A percentile compares a stretch with the other conserved stretches of the same genome.
phyloP scores from a whole-genome alignment of 495 filamentous ascomycete species.

The Penicillium alfredii region DNA sequence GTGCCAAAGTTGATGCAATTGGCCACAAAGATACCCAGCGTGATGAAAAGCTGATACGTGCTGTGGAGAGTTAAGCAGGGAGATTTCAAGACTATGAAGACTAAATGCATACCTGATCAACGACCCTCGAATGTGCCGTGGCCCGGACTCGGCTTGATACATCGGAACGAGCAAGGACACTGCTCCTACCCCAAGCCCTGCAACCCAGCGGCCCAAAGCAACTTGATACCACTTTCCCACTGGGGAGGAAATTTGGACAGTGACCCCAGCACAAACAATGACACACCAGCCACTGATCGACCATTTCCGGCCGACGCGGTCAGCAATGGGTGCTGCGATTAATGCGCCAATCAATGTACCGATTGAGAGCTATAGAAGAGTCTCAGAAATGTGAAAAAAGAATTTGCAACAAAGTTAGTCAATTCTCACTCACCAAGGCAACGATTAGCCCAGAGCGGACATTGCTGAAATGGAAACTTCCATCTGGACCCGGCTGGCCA shows the following conservation, averaged over 20 bases:
- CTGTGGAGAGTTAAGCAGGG: conserved; percentile 8
- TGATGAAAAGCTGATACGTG: conserved; percentile 80
- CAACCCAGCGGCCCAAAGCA: conserved; percentile 48
- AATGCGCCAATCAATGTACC: conserved; percentile 65
- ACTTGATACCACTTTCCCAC: conserved; percentile 46
- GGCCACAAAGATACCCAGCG: conserved; percentile 73
- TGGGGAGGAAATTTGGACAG: conserved; percentile 57
- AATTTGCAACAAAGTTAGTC: background rate
- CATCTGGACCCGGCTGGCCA: conserved; percentile 19
- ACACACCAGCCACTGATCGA: conserved; percentile 48
- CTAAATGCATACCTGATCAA: conserved; percentile 44
- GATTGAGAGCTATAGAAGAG: conserved; percentile 41
- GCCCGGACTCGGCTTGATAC: conserved; percentile 65
- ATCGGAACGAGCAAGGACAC: conserved; percentile 64
- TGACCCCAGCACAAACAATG: conserved; percentile 56
- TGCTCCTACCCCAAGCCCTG: conserved; percentile 61
- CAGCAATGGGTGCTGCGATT: conserved; percentile 47
- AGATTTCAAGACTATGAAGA: background rate
- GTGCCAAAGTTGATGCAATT: conserved; percentile 79
- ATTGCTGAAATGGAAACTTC: conserved; percentile 37
- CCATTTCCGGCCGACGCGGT: conserved; percentile 47
- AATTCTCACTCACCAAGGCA: conserved; percentile 23
- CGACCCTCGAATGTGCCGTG: conserved; percentile 57
- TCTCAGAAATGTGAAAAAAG: background rate
- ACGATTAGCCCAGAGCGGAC: conserved; percentile 46